Evolutionary conservation across 345 rosid genomes (phyloP).

Genomic region (Erucastrum elatum): DNA sequence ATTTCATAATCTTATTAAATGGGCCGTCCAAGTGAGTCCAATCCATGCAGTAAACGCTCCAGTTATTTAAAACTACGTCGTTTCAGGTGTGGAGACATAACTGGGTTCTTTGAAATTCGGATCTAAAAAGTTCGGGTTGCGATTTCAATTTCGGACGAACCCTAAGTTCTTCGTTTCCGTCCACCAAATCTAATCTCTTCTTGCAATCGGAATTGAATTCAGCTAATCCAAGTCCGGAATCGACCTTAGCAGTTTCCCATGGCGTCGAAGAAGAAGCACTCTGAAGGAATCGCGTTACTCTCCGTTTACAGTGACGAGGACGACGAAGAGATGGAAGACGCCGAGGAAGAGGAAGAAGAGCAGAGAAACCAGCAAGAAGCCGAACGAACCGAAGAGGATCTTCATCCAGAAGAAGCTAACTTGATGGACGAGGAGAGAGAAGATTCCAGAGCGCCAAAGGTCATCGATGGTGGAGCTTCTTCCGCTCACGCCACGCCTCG

Average conservation of each 20-base stretch:
- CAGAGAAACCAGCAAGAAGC: slow-evolving; percentile 35
- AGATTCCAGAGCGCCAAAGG: slow-evolving; percentile 41
- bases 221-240: slow-evolving; percentile 4
- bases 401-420: slow-evolving; percentile 37
- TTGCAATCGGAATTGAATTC: not conserved
- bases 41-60: not conserved
- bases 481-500: slow-evolving; percentile 49
- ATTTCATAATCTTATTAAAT: not conserved
- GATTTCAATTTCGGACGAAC: slow-evolving; percentile 23
- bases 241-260: slow-evolving; percentile 25
- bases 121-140: not conserved
- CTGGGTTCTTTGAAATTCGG: slow-evolving; percentile 2
- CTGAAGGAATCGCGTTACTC: slow-evolving; percentile 80
- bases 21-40: slow-evolving; percentile 11
- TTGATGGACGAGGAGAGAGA: slow-evolving; percentile 46
- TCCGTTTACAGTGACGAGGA: slow-evolving; percentile 86
- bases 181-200: not conserved
- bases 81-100: not conserved
- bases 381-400: not conserved
- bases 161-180: slow-evolving; percentile 4
- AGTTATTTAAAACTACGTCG: not conserved
- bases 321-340: slow-evolving; percentile 87
- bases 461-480: slow-evolving; percentile 50
- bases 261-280: slow-evolving; percentile 68
- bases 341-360: slow-evolving; percentile 39